A percentile compares a stretch with the other conserved stretches of the same genome.
Conservation (phyloP, 176 grass and related monocot species). For the Aegilops sharonensis region DNA sequence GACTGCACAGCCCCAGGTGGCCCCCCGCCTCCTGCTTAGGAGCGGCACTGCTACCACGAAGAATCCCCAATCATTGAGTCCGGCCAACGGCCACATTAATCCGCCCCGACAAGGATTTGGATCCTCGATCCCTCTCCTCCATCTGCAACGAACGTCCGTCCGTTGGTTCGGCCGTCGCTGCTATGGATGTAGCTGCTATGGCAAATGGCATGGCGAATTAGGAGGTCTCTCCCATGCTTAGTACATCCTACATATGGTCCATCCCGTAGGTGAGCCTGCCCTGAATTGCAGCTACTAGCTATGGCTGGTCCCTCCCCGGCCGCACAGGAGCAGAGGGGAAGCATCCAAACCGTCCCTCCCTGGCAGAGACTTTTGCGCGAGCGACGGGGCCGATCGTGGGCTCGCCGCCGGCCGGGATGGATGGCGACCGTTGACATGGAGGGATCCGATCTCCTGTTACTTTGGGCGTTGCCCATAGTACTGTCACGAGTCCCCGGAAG, state of each 20-base stretch:
- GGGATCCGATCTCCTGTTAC: background rate
- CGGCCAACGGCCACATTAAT: slow-evolving; percentile 52
- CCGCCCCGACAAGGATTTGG: slow-evolving; percentile 34
- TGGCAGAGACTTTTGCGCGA: background rate
- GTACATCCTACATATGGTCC: background rate
- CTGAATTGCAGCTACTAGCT: background rate
- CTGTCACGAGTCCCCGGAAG: background rate
- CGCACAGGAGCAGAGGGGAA: background rate
- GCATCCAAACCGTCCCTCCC: background rate
- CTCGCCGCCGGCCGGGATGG: background rate
- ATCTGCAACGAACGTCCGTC: background rate
- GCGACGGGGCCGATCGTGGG: slow-evolving; percentile 8
- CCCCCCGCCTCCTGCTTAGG: background rate
- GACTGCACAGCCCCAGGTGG: background rate
- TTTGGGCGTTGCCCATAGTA: background rate
- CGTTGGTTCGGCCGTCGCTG: background rate
- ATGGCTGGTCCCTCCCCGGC: slow-evolving; percentile 6
- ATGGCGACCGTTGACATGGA: slow-evolving; percentile 2
- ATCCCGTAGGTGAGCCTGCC: background rate
- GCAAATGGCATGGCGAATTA: background rate
- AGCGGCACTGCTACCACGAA: too few species aligned
- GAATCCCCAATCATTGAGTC: slow-evolving; percentile 54
- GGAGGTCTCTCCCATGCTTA: background rate
- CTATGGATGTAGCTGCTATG: background rate
- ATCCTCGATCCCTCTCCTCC: background rate